Conservation (phyloP, 192 early-diverging fungal species). For the Diversispora epigaea region DNA sequence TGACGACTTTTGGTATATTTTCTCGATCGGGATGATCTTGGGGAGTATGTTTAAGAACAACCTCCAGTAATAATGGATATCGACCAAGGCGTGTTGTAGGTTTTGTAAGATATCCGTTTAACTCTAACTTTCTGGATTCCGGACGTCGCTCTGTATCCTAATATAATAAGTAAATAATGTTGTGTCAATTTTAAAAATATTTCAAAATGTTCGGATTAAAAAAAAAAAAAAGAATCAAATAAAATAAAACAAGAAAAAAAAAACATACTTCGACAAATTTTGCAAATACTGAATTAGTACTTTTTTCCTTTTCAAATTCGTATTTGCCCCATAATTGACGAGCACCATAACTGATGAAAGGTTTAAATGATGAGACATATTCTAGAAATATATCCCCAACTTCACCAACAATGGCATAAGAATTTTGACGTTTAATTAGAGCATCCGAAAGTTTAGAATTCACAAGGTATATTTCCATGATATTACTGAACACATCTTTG, state of each 20-base stretch:
- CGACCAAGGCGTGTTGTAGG: slow-evolving; percentile 87
- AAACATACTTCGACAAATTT: slow-evolving; percentile 71
- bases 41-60: slow-evolving; percentile 81
- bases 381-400: slow-evolving; percentile 84
- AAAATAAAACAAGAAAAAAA: neutral
- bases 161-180: neutral
- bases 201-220: neutral
- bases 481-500: slow-evolving; percentile 76
- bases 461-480: slow-evolving; percentile 59
- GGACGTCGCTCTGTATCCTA: slow-evolving; percentile 72
- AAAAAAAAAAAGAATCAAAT: neutral
- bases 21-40: slow-evolving; percentile 75
- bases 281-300: slow-evolving; percentile 61
- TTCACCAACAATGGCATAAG: slow-evolving; percentile 70
- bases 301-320: slow-evolving; percentile 78
- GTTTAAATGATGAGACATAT: slow-evolving; percentile 68
- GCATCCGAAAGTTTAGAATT: slow-evolving; percentile 63
- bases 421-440: slow-evolving; percentile 63
- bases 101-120: slow-evolving; percentile 84
- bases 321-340: slow-evolving; percentile 82
- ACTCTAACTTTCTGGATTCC: slow-evolving; percentile 76
- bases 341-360: slow-evolving; percentile 84
- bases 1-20: slow-evolving; percentile 70
- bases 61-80: slow-evolving; percentile 80
- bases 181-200: neutral